Conservation (phyloP, 2,329 filamentous ascomycete genomes). For the Lasiodiplodia citricola region DNA sequence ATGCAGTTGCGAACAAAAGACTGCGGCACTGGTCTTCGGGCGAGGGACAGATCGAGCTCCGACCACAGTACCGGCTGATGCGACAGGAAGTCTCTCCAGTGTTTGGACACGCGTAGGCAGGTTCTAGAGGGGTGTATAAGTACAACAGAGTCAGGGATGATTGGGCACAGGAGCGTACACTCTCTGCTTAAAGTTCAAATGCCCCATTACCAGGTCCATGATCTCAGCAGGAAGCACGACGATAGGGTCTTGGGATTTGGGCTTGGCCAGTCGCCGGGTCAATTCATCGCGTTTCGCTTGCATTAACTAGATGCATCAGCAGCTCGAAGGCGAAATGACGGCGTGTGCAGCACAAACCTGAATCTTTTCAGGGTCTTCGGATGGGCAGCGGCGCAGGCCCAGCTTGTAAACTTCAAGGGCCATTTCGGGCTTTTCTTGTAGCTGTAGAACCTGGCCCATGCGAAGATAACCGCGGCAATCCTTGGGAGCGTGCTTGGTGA, state of each 20-base stretch:
- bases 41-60: slow-evolving; percentile 58
- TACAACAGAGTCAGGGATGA: background rate
- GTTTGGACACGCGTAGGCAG: slow-evolving; percentile 60
- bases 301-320: slow-evolving; percentile 35
- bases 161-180: slow-evolving; percentile 42
- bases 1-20: slow-evolving; percentile 51
- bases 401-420: slow-evolving; percentile 63
- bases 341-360: slow-evolving; percentile 32
- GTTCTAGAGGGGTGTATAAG: slow-evolving; percentile 37
- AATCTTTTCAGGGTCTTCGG: slow-evolving; percentile 35
- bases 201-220: slow-evolving; percentile 56
- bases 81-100: slow-evolving; percentile 59
- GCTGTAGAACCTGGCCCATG: slow-evolving; percentile 55
- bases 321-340: background rate
- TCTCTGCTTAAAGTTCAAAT: slow-evolving; percentile 58
- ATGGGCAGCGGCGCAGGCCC: slow-evolving; percentile 52
- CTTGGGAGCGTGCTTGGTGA: slow-evolving; percentile 57
- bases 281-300: slow-evolving; percentile 56
- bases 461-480: slow-evolving; percentile 61
- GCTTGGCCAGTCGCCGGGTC: slow-evolving; percentile 46
- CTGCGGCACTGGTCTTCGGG: slow-evolving; percentile 49
- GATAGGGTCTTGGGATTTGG: slow-evolving; percentile 57
- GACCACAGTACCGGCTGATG: slow-evolving; percentile 57
- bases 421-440: slow-evolving; percentile 57
- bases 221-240: slow-evolving; percentile 60